These are phyloP conservation scores for Vitis hybrid DNA, from an alignment of 177 flowering plant genomes.

Conservation along the genomic window DNA sequence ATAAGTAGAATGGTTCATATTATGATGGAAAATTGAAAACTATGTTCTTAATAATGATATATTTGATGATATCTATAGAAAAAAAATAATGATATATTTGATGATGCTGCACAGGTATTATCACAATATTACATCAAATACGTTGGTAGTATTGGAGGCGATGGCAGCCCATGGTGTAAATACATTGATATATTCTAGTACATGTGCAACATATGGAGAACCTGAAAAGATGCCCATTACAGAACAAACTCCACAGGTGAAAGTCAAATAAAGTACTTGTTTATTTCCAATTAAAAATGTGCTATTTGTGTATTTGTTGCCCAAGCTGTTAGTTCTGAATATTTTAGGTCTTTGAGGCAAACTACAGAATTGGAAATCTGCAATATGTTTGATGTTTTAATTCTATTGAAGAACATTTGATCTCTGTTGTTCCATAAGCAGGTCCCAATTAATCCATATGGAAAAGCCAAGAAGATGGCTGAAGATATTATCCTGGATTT, in stretches of 20 bases:
- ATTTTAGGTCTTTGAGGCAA: neutral
- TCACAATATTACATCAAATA: constrained; percentile 97
- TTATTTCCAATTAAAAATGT: no score
- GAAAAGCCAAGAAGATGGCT: constrained; percentile 99
- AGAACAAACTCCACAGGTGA: constrained; percentile 91
- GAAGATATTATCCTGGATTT: constrained; percentile 95
- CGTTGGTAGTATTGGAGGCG: constrained; percentile 83
- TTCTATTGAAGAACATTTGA: constrained; percentile 1
- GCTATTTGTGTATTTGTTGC: no score
- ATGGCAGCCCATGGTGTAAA: constrained; percentile 83
- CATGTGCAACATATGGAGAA: constrained; percentile 99
- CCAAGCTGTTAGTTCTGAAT: no score
- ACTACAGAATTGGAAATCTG: neutral
- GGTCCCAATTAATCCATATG: constrained; percentile 96
- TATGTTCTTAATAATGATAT: neutral
- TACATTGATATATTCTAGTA: constrained; percentile 94
- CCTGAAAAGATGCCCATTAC: constrained; percentile 99
- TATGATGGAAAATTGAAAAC: no score
- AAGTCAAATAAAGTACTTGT: neutral
- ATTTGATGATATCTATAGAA: neutral
- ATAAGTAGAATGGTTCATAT: neutral
- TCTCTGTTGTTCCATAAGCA: constrained; percentile 25
- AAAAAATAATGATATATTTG: neutral
- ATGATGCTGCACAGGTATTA: constrained; percentile 64
- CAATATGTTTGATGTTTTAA: neutral